Conservation (phyloP, 257 asterid species). For the Przewalskia tangutica region DNA sequence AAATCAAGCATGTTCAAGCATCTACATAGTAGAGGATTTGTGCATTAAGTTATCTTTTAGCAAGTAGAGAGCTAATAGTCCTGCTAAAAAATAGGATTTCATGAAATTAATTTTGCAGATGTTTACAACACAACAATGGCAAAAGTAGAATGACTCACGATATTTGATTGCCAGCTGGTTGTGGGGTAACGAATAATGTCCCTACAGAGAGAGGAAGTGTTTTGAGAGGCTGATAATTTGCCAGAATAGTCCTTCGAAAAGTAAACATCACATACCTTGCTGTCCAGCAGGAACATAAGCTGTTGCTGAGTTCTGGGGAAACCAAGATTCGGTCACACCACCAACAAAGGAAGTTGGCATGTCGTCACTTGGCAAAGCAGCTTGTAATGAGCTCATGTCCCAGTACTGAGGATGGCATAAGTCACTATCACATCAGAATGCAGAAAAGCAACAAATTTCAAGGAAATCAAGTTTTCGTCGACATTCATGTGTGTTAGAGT, state of each 20-base stretch:
- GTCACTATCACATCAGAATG: conserved; percentile 1
- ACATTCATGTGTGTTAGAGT: background rate
- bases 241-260: conserved; percentile 11
- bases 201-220: conserved; percentile 26
- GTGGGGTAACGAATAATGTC: conserved; percentile 46
- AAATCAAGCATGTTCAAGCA: background rate
- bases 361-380: conserved; percentile 51
- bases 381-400: conserved; percentile 74
- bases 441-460: background rate
- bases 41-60: background rate
- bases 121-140: background rate
- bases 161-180: conserved; percentile 38
- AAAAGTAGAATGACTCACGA: conserved; percentile 33
- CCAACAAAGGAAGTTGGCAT: conserved; percentile 37
- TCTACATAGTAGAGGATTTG: background rate
- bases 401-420: conserved; percentile 38
- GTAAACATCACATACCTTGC: conserved; percentile 28
- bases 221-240: conserved; percentile 4
- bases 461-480: background rate
- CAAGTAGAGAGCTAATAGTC: background rate
- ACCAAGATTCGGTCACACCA: conserved; percentile 50
- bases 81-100: background rate
- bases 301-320: conserved; percentile 35
- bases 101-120: background rate
- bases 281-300: conserved; percentile 34